Conservation (phyloP, 495 filamentous ascomycete species). For the Darksidea phi region DNA sequence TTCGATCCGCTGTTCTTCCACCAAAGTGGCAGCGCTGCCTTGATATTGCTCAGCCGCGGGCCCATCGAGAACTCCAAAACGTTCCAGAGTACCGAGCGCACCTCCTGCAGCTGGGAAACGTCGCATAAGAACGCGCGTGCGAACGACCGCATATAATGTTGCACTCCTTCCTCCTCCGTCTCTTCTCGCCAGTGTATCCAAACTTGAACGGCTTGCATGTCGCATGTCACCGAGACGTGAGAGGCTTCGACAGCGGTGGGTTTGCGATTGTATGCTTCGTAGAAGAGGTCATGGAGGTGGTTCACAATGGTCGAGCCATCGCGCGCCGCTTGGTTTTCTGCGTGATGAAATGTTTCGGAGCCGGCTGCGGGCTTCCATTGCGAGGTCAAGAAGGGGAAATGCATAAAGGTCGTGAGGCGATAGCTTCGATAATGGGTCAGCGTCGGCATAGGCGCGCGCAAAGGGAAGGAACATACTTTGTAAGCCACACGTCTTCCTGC, state of each 20-base stretch:
- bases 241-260: conserved; percentile 19
- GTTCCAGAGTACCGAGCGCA: conserved; percentile 20
- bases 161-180: conserved; percentile 18
- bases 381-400: conserved; percentile 22
- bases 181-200: conserved; percentile 25
- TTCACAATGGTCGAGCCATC: conserved; percentile 22
- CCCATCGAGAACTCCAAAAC: conserved; percentile 20
- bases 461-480: conserved; percentile 20
- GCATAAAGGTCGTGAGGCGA: conserved; percentile 20
- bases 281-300: conserved; percentile 20
- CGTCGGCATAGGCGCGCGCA: conserved; percentile 14
- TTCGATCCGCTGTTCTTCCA: conserved; percentile 20
- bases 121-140: conserved; percentile 23
- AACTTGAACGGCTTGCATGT: conserved; percentile 13
- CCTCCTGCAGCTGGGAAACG: conserved; percentile 17
- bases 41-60: conserved; percentile 18
- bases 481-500: conserved; percentile 19
- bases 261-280: conserved; percentile 13
- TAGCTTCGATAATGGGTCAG: conserved; percentile 19
- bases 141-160: conserved; percentile 23
- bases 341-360: conserved; percentile 18
- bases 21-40: conserved; percentile 20
- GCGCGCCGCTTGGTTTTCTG: conserved; percentile 16
- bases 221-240: conserved; percentile 15
- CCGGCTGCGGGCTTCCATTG: conserved; percentile 16